Evolutionary conservation across 2,329 filamentous ascomycete species (phyloP).

Genomic region (Xylariaceae sp.): DNA sequence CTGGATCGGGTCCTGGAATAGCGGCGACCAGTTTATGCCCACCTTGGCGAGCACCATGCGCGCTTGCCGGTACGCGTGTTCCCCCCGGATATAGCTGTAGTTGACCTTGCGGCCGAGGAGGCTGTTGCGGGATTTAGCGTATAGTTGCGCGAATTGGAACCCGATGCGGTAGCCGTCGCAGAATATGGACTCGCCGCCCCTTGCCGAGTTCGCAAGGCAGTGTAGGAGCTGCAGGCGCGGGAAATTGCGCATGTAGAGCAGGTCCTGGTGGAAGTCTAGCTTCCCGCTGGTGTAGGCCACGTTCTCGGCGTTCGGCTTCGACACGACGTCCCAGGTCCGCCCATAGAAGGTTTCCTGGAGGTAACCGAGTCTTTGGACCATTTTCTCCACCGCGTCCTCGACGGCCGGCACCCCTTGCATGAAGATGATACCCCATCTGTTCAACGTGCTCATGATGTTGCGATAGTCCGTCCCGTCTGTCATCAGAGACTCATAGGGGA

Average conservation of each 20-base stretch:
- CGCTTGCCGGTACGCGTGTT: constrained; percentile 54
- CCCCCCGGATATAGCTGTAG: constrained; percentile 57
- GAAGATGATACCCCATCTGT: constrained; percentile 67
- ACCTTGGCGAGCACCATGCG: constrained; percentile 48
- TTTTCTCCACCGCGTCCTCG: constrained; percentile 57
- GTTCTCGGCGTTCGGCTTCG: constrained; percentile 78
- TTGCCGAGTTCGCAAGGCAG: constrained; percentile 73
- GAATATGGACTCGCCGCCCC: constrained; percentile 82
- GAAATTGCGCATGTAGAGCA: constrained; percentile 75
- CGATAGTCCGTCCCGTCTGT: constrained; percentile 50
- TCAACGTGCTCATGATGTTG: constrained; percentile 56
- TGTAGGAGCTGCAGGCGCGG: constrained; percentile 85
- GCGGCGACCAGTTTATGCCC: constrained; percentile 65
- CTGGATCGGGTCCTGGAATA: constrained; percentile 59
- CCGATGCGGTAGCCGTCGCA: constrained; percentile 66
- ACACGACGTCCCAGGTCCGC: constrained; percentile 80
- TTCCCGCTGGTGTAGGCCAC: constrained; percentile 81
- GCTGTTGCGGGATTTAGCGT: constrained; percentile 36
- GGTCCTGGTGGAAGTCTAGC: constrained; percentile 87
- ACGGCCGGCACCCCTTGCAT: constrained; percentile 66
- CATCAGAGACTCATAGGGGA: constrained; percentile 71
- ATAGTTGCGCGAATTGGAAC: constrained; percentile 29
- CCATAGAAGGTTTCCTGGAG: constrained; percentile 89
- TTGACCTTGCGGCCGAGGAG: constrained; percentile 37
- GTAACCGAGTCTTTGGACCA: constrained; percentile 68